Conservation (phyloP, 805 yeast species). For the Starmerella bombi region DNA sequence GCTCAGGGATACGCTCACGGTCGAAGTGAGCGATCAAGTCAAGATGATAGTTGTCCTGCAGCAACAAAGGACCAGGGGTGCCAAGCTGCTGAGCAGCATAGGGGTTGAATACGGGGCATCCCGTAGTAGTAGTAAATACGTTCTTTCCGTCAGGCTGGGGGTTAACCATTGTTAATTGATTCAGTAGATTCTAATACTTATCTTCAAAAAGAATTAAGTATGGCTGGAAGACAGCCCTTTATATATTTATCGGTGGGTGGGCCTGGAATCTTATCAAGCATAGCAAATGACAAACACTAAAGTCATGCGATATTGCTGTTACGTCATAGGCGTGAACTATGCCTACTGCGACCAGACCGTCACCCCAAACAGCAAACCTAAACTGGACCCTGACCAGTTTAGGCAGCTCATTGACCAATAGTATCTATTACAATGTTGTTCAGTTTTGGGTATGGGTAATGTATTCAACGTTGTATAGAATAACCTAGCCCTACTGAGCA, state of each 20-base stretch:
- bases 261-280: neutral
- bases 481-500: too few relatives aligned
- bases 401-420: too few relatives aligned
- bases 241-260: neutral
- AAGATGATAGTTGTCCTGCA: conserved; percentile 46
- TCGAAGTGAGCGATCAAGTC: conserved; percentile 49
- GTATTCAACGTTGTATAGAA: too few relatives aligned
- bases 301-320: too few relatives aligned
- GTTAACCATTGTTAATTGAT: conserved; percentile 8
- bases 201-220: too few relatives aligned
- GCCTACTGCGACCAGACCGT: too few relatives aligned
- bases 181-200: too few relatives aligned
- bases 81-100: conserved; percentile 43
- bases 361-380: too few relatives aligned
- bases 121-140: conserved; percentile 39
- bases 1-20: conserved; percentile 52
- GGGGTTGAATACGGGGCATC: conserved; percentile 45
- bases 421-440: too few relatives aligned
- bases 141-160: conserved; percentile 18
- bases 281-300: neutral
- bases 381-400: too few relatives aligned
- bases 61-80: conserved; percentile 42
- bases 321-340: too few relatives aligned
- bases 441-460: too few relatives aligned
- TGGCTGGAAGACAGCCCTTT: neutral